Evolutionary conservation across 2,329 filamentous ascomycete genomes (phyloP).

Genomic region (Cytospora piceicola): DNA sequence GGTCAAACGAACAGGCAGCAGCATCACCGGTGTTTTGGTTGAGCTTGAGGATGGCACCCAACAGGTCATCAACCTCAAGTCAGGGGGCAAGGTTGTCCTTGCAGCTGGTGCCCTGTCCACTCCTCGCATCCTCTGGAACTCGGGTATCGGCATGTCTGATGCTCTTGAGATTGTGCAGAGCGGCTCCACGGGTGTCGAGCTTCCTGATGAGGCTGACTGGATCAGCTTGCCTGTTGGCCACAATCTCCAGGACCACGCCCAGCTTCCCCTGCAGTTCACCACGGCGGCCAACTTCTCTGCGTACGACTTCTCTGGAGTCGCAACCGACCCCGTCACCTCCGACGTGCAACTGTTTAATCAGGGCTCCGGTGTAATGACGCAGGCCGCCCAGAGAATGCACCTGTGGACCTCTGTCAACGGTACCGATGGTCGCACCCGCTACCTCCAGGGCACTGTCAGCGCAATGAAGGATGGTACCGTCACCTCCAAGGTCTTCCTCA

Average conservation of each 20-base stretch:
- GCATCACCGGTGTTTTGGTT: conserved; percentile 33
- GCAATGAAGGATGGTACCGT: conserved; percentile 31
- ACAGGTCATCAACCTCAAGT: conserved; percentile 34
- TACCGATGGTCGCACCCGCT: conserved; percentile 34
- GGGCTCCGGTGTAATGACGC: conserved; percentile 34
- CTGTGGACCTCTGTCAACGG: conserved; percentile 34
- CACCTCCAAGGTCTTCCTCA: conserved; percentile 34
- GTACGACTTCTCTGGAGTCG: conserved; percentile 29
- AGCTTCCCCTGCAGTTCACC: conserved; percentile 32
- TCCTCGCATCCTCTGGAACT: conserved; percentile 31
- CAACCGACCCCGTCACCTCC: conserved; percentile 22
- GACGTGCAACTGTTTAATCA: conserved; percentile 33
- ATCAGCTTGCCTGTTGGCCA: conserved; percentile 27
- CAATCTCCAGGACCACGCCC: conserved; percentile 28
- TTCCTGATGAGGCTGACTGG: conserved; percentile 26
- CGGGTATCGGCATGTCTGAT: conserved; percentile 33
- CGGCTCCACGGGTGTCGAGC: conserved; percentile 28
- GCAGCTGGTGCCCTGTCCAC: conserved; percentile 34
- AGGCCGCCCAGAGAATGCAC: conserved; percentile 34
- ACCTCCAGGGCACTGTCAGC: conserved; percentile 35
- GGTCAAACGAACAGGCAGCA: conserved; percentile 32
- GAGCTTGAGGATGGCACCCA: conserved; percentile 30
- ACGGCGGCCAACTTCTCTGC: conserved; percentile 30
- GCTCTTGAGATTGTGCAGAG: conserved; percentile 32
- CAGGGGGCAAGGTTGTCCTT: conserved; percentile 34